Conservation (phyloP, 129 eudicot genomes). For the Flaveria brownii region DNA sequence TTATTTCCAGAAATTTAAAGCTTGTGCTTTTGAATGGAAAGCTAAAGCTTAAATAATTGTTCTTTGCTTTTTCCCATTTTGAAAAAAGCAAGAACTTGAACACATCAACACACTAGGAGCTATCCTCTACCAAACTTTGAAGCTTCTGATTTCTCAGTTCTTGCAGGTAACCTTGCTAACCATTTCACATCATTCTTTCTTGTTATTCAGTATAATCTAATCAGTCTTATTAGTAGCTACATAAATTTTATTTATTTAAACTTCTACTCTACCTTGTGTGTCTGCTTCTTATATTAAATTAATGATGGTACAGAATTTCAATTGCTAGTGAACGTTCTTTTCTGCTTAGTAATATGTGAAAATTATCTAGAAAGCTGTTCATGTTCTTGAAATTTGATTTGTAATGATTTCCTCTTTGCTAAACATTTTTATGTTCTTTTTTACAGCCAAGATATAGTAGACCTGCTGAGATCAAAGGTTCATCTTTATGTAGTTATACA, state of each 20-base stretch:
- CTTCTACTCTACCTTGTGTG: background rate
- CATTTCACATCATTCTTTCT: background rate
- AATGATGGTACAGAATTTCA: background rate
- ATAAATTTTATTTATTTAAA: background rate
- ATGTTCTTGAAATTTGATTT: background rate
- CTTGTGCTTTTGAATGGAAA: conserved; percentile 39
- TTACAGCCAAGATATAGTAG: conserved; percentile 29
- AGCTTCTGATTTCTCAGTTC: conserved; percentile 28
- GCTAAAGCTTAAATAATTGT: conserved; percentile 47
- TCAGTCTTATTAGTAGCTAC: background rate
- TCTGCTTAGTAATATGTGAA: background rate
- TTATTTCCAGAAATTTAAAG: conserved; percentile 34
- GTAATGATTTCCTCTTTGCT: background rate
- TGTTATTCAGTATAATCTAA: conserved; percentile 5
- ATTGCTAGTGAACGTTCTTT: conserved; percentile 6
- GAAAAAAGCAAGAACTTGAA: conserved; percentile 29
- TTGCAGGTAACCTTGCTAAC: conserved; percentile 30
- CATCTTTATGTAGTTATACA: conserved; percentile 23
- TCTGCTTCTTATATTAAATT: background rate
- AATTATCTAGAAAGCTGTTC: background rate
- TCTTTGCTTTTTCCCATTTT: conserved; percentile 36
- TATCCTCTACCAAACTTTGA: conserved; percentile 29
- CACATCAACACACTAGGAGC: background rate
- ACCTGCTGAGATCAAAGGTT: conserved; percentile 16
- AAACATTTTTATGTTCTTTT: background rate